Evolutionary conservation across 73 alveolate species (phyloP).

Genomic region (Uronychia binucleata): DNA sequence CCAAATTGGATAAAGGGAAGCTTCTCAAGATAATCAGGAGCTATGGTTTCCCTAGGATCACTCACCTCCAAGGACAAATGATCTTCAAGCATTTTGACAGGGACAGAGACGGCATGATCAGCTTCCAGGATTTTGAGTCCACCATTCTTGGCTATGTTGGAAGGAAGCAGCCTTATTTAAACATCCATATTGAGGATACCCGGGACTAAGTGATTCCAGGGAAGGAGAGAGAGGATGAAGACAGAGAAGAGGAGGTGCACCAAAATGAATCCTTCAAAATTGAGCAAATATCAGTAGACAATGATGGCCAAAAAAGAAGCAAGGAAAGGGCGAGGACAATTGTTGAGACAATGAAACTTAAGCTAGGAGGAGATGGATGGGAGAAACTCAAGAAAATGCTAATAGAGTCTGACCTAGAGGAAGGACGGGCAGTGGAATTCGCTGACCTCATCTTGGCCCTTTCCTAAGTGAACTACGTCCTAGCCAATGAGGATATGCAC

Average conservation of each 20-base stretch:
- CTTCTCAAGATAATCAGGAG: not conserved
- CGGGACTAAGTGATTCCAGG: not conserved
- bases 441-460: not conserved
- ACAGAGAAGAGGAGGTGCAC: not conserved
- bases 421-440: not conserved
- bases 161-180: not conserved
- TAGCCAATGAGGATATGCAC: not conserved
- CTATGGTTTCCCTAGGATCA: not conserved
- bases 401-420: not conserved
- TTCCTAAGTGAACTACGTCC: not conserved
- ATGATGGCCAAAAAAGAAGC: not conserved
- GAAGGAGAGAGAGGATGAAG: not conserved
- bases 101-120: not conserved
- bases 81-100: not conserved
- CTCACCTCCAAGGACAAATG: not conserved
- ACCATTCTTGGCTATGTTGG: not conserved
- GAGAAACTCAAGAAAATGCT: not conserved
- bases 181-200: not conserved
- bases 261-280: not conserved
- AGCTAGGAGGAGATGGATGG: not conserved
- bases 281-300: not conserved
- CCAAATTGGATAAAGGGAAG: not conserved
- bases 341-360: not conserved
- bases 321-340: not conserved
- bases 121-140: not conserved